phyloP scores from a whole-genome alignment of 257 asterid genomes.

The Leonotis leonurus region DNA sequence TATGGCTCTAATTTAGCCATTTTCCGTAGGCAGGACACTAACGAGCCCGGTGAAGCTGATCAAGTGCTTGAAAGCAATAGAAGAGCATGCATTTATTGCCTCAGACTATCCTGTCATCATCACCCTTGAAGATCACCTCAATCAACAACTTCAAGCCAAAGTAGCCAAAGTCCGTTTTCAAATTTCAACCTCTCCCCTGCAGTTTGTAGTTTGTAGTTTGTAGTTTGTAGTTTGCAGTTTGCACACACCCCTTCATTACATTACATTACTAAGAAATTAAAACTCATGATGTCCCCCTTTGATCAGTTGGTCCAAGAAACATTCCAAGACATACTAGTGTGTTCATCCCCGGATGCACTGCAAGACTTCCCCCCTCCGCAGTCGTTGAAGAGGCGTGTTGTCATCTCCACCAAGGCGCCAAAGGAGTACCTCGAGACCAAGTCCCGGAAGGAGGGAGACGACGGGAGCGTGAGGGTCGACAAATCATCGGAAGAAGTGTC shows the following conservation, averaged over 20 bases:
- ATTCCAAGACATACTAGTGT: conserved; percentile 43
- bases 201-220: too few species aligned
- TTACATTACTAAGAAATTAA: background rate
- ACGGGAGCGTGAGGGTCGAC: conserved; percentile 17
- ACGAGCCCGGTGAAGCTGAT: conserved; percentile 60
- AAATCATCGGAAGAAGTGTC: conserved; percentile 38
- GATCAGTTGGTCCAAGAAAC: conserved; percentile 51
- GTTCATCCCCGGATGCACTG: conserved; percentile 35
- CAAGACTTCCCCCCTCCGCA: conserved; percentile 68
- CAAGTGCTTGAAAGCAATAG: conserved; percentile 61
- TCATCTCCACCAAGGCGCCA: conserved; percentile 78
- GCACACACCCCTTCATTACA: background rate
- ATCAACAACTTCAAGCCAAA: conserved; percentile 64
- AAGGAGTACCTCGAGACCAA: conserved; percentile 49
- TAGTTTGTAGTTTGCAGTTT: background rate
- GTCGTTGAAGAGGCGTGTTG: conserved; percentile 38
- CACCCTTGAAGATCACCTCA: conserved; percentile 80
- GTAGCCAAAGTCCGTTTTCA: conserved; percentile 56
- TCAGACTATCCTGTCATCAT: conserved; percentile 71
- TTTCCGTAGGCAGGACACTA: conserved; percentile 50
- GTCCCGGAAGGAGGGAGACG: conserved; percentile 24
- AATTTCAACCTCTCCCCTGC: too few species aligned
- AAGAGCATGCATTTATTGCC: conserved; percentile 57
- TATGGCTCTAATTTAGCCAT: background rate
- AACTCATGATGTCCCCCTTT: too few species aligned